These are phyloP conservation scores for Aureobasidium pullulans DNA, from an alignment of 2,329 filamentous ascomycete species.

Conservation along the genomic window DNA sequence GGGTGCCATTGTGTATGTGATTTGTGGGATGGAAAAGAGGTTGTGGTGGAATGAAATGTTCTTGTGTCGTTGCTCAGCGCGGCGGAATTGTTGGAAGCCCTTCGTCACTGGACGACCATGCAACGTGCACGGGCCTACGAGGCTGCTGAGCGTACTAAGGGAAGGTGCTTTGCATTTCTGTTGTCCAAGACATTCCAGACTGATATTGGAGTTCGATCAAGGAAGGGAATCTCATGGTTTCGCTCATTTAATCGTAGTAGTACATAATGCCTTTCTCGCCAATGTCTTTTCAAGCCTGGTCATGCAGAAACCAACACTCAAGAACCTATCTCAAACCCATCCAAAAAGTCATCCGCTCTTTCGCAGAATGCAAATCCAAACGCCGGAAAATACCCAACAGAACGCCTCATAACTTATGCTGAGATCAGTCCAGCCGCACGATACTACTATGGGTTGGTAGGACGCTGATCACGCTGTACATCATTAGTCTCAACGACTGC, in stretches of 20 bases:
- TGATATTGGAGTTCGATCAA: too few relatives aligned
- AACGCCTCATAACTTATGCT: neutral
- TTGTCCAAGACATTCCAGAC: neutral
- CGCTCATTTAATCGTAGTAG: neutral
- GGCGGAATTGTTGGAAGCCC: neutral
- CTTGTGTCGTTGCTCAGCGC: neutral
- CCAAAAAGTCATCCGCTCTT: neutral
- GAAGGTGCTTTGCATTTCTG: neutral
- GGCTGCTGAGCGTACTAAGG: neutral
- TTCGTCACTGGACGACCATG: constrained; percentile 1
- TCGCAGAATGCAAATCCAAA: neutral
- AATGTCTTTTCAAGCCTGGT: neutral
- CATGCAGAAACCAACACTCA: neutral
- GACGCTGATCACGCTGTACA: neutral
- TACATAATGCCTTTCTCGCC: neutral
- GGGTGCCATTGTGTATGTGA: constrained; percentile 14
- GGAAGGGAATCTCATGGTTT: neutral
- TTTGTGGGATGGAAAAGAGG: neutral
- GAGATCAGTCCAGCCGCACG: neutral
- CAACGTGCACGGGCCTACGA: neutral
- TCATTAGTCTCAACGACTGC: neutral
- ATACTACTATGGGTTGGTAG: neutral
- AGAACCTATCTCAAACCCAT: neutral
- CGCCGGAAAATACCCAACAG: neutral
- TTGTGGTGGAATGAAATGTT: neutral